Evolutionary conservation across 768 basidiomycete species (phyloP), one percentile per base, ranked within the genome.

Genomic region (Psilocybe azurescens): DNA sequence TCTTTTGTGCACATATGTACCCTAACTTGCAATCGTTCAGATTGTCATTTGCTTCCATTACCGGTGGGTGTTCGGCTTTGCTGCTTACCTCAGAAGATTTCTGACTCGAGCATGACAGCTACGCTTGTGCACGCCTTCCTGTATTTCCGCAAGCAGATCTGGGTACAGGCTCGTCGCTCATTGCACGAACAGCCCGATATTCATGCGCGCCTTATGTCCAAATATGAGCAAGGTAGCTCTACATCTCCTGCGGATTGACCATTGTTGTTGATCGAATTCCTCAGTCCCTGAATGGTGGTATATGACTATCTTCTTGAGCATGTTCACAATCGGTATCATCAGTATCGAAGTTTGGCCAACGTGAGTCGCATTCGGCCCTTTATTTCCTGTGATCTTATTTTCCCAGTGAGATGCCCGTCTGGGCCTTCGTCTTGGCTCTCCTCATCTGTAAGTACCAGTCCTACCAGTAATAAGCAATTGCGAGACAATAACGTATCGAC

Each of bases 201-300:
- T 59, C 92, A 94, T 67, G 90, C 90, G 4, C 83, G 91, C 3
- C 78, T 94, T 48, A 94, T 94, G 93, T 79, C 81, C 5, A 74
- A 75, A 58, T 94, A 94, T 71, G 79, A 77, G 2, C 89, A 88
- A 70, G 70, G 69, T 70, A 53, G 14, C 10, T 2, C 0, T 38
- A 8, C 1, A 14, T 38, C 38, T 16, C 36, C 3, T 39, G 73
- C 44, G 49, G 1, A 47, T 16, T 3, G 14, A 41, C 4, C 36
- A 33, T 36, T 48, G 46, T 28, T 30, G 24, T 33, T 32, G 29
- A 49, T 29, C 8, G 18, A 16, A 46, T 20, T 29, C 33, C 4
- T 11, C 67, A 52, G 79, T 93, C 32, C 92, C 92, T 1, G 86
- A 93, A 65, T 93, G 90, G 91, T 94, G 92, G 92, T 94, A 93